Conservation (phyloP, 2,329 filamentous ascomycete genomes). For the Pyrenophora graminea region DNA sequence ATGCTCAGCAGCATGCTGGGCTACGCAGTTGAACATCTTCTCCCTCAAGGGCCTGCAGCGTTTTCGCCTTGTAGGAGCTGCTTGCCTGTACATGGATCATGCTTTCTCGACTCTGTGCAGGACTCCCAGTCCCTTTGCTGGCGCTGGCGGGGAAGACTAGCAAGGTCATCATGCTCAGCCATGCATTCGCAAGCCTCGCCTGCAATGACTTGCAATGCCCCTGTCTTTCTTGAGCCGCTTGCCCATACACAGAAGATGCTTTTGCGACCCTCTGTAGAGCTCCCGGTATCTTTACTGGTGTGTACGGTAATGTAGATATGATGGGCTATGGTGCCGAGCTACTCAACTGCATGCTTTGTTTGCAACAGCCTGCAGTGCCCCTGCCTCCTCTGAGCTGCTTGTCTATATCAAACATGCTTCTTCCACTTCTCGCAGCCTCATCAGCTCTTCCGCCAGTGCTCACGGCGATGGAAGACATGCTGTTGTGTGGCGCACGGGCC, state of each 20-base stretch:
- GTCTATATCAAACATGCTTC: not conserved
- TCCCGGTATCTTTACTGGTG: too few relatives aligned
- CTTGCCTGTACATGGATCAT: too few relatives aligned
- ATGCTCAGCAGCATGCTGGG: not conserved
- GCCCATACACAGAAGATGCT: too few relatives aligned
- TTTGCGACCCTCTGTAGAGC: too few relatives aligned
- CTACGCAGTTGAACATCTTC: not conserved
- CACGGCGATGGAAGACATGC: not conserved
- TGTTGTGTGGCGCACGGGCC: conserved; percentile 12
- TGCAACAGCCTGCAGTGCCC: too few relatives aligned
- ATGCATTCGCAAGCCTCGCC: not conserved
- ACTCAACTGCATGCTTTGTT: too few relatives aligned
- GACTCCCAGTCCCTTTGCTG: too few relatives aligned
- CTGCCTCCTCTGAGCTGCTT: not conserved
- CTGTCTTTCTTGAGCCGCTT: too few relatives aligned
- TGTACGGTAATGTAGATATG: too few relatives aligned
- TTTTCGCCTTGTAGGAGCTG: not conserved
- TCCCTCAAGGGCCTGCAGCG: not conserved
- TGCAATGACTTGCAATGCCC: not conserved
- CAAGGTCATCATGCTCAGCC: not conserved
- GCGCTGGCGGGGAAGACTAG: too few relatives aligned
- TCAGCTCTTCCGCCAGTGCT: not conserved
- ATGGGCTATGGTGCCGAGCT: too few relatives aligned
- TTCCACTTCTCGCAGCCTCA: not conserved
- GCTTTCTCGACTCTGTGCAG: too few relatives aligned